Conservation (phyloP, 2,329 filamentous ascomycete species). For the Dothideomycetes sp. region DNA sequence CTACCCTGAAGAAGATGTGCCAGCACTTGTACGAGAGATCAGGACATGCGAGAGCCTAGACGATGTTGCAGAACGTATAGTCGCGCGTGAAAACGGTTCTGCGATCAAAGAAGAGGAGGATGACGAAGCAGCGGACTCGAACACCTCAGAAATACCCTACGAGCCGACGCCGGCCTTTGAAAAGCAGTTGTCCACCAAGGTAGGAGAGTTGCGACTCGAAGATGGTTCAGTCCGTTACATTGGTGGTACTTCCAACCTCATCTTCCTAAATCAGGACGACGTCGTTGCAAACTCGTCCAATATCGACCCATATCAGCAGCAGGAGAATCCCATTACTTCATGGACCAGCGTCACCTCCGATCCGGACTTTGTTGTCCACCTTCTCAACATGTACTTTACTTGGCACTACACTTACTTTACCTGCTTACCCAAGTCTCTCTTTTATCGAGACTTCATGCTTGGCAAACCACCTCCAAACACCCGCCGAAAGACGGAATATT, state of each 20-base stretch:
- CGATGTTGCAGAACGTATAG: conserved; percentile 49
- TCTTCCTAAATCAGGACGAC: conserved; percentile 53
- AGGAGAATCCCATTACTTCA: conserved; percentile 62
- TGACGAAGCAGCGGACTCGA: conserved; percentile 18
- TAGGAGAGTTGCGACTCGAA: conserved; percentile 81
- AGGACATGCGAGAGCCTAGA: conserved; percentile 71
- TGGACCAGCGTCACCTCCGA: conserved; percentile 86
- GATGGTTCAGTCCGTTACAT: conserved; percentile 85
- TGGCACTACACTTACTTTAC: conserved; percentile 98
- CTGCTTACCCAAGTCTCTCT: conserved; percentile 73
- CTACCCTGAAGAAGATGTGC: conserved; percentile 76
- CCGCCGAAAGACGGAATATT: conserved; percentile 56
- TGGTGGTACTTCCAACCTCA: conserved; percentile 85
- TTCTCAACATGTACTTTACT: conserved; percentile 95
- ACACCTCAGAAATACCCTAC: conserved; percentile 28
- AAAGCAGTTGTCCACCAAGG: conserved; percentile 76
- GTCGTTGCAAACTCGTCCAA: conserved; percentile 23
- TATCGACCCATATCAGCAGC: conserved; percentile 35
- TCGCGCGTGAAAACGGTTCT: conserved; percentile 40
- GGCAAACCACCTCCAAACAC: conserved; percentile 48
- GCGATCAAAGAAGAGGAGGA: conserved; percentile 31
- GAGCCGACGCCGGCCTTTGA: conserved; percentile 44
- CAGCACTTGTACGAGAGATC: conserved; percentile 71
- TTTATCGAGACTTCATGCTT: conserved; percentile 72
- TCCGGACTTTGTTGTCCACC: conserved; percentile 65